Percentiles rank a stretch among this genome's conserved stretches.
These are phyloP conservation scores for Canariomyces notabilis DNA, from an alignment of 2,329 filamentous ascomycete species.

Conservation along the genomic window DNA sequence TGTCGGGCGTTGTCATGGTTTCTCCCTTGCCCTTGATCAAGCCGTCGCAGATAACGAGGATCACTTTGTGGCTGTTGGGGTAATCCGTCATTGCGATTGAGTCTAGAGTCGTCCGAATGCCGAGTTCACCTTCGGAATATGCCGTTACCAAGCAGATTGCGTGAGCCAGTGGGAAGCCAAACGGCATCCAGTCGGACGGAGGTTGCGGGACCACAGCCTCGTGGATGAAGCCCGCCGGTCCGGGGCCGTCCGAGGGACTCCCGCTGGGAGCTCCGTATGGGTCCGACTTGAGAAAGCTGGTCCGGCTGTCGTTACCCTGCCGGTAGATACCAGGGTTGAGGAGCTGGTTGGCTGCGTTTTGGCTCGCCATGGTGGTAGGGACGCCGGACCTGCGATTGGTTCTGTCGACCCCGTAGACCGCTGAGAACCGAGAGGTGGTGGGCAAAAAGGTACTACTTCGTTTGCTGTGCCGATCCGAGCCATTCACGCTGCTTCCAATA, in stretches of 20 bases:
- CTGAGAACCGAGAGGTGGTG: constrained; percentile 90
- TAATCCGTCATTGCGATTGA: constrained; percentile 98
- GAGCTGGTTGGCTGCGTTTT: constrained; percentile 68
- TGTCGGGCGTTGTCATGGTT: constrained; percentile 78
- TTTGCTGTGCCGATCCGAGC: constrained; percentile 68
- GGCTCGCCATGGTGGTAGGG: constrained; percentile 94
- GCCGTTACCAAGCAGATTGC: constrained; percentile 91
- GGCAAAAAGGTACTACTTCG: constrained; percentile 80
- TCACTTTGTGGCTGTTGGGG: constrained; percentile 97
- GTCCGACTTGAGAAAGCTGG: constrained; percentile 60
- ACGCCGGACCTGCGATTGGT: constrained; percentile 43
- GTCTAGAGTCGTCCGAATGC: constrained; percentile 87
- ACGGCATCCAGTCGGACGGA: constrained; percentile 94
- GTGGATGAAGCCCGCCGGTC: constrained; percentile 91
- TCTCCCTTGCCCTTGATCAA: constrained; percentile 96
- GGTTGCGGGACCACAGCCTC: constrained; percentile 94
- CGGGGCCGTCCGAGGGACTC: constrained; percentile 61
- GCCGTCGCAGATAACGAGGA: constrained; percentile 94
- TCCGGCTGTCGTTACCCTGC: constrained; percentile 56
- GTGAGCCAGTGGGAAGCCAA: constrained; percentile 90
- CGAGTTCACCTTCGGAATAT: constrained; percentile 92
- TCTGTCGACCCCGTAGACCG: constrained; percentile 75
- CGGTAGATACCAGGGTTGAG: constrained; percentile 70
- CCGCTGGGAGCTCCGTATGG: constrained; percentile 47
- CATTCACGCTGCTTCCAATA: constrained; percentile 57